Percentiles rank a stretch among this genome's conserved stretches.
These are phyloP conservation scores for Pinus tabuliformis DNA, from an alignment of 75 land plant genomes.

Conservation along the genomic window DNA sequence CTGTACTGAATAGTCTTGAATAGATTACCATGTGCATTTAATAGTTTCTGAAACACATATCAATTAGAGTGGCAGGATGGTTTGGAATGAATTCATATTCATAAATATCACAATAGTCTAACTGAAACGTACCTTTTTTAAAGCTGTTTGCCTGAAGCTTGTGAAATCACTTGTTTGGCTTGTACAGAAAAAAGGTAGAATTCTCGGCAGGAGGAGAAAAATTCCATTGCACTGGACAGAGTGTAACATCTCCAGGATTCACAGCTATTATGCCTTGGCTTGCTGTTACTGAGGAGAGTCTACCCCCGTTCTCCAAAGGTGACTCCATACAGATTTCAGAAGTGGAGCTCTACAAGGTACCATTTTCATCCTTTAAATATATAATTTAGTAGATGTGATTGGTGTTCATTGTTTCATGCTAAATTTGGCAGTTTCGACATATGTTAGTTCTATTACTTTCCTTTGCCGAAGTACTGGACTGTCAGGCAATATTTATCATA, in stretches of 20 bases:
- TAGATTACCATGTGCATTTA: not conserved
- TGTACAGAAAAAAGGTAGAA: constrained; percentile 68
- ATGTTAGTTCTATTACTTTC: not conserved
- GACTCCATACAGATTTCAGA: constrained; percentile 60
- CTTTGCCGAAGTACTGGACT: not conserved
- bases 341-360: constrained; percentile 86
- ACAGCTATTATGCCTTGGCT: constrained; percentile 98
- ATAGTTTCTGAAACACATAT: too few species aligned
- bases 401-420: not conserved
- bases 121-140: not conserved
- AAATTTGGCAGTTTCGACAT: not conserved
- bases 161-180: not conserved
- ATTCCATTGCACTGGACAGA: constrained; percentile 68
- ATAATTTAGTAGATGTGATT: not conserved
- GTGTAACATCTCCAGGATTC: constrained; percentile 69
- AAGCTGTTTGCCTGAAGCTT: not conserved
- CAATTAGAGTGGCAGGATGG: not conserved
- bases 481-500: not conserved
- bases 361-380: constrained; percentile 1
- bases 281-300: constrained; percentile 71
- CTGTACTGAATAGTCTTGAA: not conserved
- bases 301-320: constrained; percentile 68
- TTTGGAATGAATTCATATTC: not conserved
- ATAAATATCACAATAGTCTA: not conserved
- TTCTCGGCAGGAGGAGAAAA: constrained; percentile 72